Base-by-base conservation (phyloP, 2,329 filamentous ascomycete species). In the Samsoniella hepiali region DNA sequence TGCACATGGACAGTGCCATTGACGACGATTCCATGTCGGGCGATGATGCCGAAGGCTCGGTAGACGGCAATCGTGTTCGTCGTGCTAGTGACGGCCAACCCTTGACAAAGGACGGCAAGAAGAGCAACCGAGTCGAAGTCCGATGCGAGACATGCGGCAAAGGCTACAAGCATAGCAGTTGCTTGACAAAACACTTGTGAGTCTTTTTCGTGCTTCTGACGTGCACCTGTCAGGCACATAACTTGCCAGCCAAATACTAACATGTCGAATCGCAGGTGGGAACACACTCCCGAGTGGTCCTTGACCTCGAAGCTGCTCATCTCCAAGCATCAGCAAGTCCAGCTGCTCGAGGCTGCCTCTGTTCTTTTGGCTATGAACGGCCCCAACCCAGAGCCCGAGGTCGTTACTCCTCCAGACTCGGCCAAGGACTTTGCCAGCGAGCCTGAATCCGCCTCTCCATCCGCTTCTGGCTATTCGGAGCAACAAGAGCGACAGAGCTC, bases 121-220 rank as follows among this genome's bases (percentile, higher is more conserved):
- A 92, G 80, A 85, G 86, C 77, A 90, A 87, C 79, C 86, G 88
- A 73, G 87, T 88, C 73, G 94, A 98, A 77, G 87, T 99, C 75
- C 92, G 91, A 78, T 99, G 95, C 82, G 92, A 97, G 76, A 94
- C 93, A 79, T 99, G 95, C 83, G 94, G 94, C 78, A 99, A 99
- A 85, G 93, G 93, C 80, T 99, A 99, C 87, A 99, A 99, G 88
- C 95, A 99, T 85, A 96, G 93, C 88, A 98, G 95, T 83, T 99
- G 95, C 88, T 88, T 99, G 84, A 96, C 91, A 77, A 99, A 98
- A 87, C 95, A 99, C 88, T 90, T 97, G 95, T 98, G 88, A 87
- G 95, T 97, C 84, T 81, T 84, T 87, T 84, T 82, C 79, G 79
- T 79, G 79, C 79, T 78, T 74, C 72, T 72, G 67, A 66, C 63